phyloP scores from a whole-genome alignment of 805 yeast genomes.

The Debaryomyces tyrocola region DNA sequence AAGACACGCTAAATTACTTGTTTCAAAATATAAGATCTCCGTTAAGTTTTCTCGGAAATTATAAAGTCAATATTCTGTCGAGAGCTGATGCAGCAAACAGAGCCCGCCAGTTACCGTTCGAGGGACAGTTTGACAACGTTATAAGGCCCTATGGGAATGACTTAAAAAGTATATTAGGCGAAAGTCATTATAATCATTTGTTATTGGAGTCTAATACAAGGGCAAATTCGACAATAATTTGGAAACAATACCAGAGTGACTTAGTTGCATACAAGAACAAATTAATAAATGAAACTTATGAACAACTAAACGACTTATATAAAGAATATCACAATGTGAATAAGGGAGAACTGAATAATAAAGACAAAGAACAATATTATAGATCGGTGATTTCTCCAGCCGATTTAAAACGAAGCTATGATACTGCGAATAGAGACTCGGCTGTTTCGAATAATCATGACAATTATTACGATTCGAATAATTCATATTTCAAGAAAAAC shows the following conservation, averaged over 20 bases:
- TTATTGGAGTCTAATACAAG: slow-evolving; percentile 19
- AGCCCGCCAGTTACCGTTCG: slow-evolving; percentile 4
- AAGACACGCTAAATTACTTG: slow-evolving; percentile 30
- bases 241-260: slow-evolving; percentile 33
- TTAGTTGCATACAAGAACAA: slow-evolving; percentile 23
- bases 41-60: slow-evolving; percentile 18
- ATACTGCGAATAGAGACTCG: slow-evolving; percentile 6
- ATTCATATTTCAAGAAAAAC: slow-evolving; percentile 26
- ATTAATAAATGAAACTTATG: slow-evolving; percentile 23
- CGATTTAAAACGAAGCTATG: slow-evolving; percentile 10
- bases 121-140: slow-evolving; percentile 19
- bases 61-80: slow-evolving; percentile 1
- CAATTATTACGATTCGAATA: slow-evolving; percentile 19
- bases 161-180: slow-evolving; percentile 24
- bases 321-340: slow-evolving; percentile 28
- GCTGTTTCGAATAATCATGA: slow-evolving; percentile 10
- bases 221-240: slow-evolving; percentile 27
- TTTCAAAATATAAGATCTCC: slow-evolving; percentile 34
- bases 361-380: slow-evolving; percentile 21
- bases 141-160: slow-evolving; percentile 21
- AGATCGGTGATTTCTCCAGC: slow-evolving; percentile 22
- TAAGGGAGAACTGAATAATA: slow-evolving; percentile 8
- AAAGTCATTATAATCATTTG: slow-evolving; percentile 28
- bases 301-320: slow-evolving; percentile 26
- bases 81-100: background rate